A percentile compares a stretch with the other conserved stretches of the same genome.
These are phyloP conservation scores for Neostapfia colusana DNA, from an alignment of 176 grass and related monocot species.

Conservation along the genomic window DNA sequence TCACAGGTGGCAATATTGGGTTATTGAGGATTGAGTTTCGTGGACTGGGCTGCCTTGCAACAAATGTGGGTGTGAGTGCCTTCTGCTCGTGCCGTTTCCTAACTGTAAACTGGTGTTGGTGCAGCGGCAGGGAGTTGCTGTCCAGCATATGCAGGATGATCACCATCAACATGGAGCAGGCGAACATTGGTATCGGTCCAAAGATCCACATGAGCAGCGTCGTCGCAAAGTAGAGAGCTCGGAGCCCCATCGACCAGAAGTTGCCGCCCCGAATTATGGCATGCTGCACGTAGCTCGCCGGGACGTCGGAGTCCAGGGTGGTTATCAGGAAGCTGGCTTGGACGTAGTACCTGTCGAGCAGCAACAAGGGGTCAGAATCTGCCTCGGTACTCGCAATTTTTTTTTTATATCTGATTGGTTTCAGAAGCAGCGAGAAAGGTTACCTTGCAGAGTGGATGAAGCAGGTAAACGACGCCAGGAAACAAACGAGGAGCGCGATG, in stretches of 20 bases:
- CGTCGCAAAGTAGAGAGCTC: slow-evolving; percentile 81
- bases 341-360: slow-evolving; percentile 64
- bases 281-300: slow-evolving; percentile 68
- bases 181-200: slow-evolving; percentile 76
- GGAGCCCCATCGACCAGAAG: slow-evolving; percentile 86
- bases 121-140: slow-evolving; percentile 73
- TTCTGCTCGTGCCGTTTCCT: slow-evolving; percentile 37
- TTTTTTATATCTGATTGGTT: too few species aligned
- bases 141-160: slow-evolving; percentile 73
- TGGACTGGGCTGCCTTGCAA: slow-evolving; percentile 11
- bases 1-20: slow-evolving; percentile 41
- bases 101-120: slow-evolving; percentile 57
- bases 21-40: slow-evolving; percentile 35
- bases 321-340: slow-evolving; percentile 91
- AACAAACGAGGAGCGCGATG: slow-evolving; percentile 82
- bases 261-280: slow-evolving; percentile 68
- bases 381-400: not conserved
- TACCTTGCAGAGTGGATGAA: slow-evolving; percentile 92
- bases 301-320: slow-evolving; percentile 75
- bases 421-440: not conserved
- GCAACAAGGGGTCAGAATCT: slow-evolving; percentile 3
- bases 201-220: slow-evolving; percentile 94
- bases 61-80: not conserved
- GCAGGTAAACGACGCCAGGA: slow-evolving; percentile 85
- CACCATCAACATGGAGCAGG: slow-evolving; percentile 74